Evolutionary conservation across 2,329 filamentous ascomycete species (phyloP).

Genomic region (Boeremia lycopersici): DNA sequence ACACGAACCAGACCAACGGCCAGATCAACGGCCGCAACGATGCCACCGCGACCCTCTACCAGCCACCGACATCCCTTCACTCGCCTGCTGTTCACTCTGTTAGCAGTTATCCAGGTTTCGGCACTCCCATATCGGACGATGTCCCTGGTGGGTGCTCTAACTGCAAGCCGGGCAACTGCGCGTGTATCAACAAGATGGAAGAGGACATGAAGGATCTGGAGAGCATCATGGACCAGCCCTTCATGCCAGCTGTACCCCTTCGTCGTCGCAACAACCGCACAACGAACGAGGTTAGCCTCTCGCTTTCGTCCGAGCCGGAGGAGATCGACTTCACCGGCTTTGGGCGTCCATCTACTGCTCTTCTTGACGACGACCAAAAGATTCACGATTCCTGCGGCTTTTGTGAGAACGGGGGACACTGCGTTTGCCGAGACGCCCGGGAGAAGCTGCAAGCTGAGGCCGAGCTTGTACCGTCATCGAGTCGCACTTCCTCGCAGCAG

Average conservation of each 20-base stretch:
- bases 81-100: slow-evolving; percentile 17
- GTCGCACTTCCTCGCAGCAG: slow-evolving; percentile 11
- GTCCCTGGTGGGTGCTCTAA: slow-evolving; percentile 31
- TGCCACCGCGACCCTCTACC: slow-evolving; percentile 11
- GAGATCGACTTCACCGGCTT: slow-evolving; percentile 46
- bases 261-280: slow-evolving; percentile 12
- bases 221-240: slow-evolving; percentile 21
- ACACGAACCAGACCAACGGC: slow-evolving; percentile 3
- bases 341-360: slow-evolving; percentile 26
- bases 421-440: slow-evolving; percentile 35
- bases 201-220: slow-evolving; percentile 22
- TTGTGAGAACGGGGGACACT: slow-evolving; percentile 40
- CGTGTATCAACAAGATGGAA: slow-evolving; percentile 40
- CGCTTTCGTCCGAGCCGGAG: slow-evolving; percentile 19
- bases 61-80: slow-evolving; percentile 2
- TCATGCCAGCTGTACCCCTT: slow-evolving; percentile 30
- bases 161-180: slow-evolving; percentile 40
- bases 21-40: slow-evolving; percentile 16
- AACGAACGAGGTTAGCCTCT: slow-evolving; percentile 7
- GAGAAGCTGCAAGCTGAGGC: slow-evolving; percentile 19
- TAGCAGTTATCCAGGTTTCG: slow-evolving; percentile 20
- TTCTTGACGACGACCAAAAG: slow-evolving; percentile 25
- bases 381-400: slow-evolving; percentile 39
- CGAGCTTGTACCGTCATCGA: slow-evolving; percentile 15
- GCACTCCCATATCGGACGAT: slow-evolving; percentile 22